Evolutionary conservation across 2,329 filamentous ascomycete species (phyloP).

Genomic region (Xylariaceae sp.): DNA sequence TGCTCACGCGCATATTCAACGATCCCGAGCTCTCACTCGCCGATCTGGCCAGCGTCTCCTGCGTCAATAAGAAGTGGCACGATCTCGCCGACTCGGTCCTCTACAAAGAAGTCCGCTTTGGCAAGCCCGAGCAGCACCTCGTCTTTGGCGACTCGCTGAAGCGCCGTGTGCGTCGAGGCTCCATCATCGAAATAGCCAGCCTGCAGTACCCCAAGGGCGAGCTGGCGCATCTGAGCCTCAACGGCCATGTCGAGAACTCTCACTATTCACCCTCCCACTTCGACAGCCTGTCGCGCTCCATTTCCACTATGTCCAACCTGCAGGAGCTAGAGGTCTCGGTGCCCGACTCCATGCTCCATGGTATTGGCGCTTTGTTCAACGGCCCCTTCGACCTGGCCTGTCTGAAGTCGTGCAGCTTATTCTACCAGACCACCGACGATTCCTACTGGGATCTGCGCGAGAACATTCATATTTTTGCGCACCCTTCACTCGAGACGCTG

Average conservation of each 20-base stretch:
- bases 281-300: slow-evolving; percentile 43
- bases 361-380: slow-evolving; percentile 47
- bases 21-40: slow-evolving; percentile 31
- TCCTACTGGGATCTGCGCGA: slow-evolving; percentile 49
- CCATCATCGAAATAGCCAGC: slow-evolving; percentile 42
- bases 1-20: slow-evolving; percentile 40
- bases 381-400: slow-evolving; percentile 48
- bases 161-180: slow-evolving; percentile 44
- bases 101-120: slow-evolving; percentile 44
- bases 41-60: slow-evolving; percentile 42
- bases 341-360: slow-evolving; percentile 39
- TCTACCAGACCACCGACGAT: slow-evolving; percentile 42
- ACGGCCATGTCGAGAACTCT: slow-evolving; percentile 33
- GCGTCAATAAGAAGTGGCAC: slow-evolving; percentile 41
- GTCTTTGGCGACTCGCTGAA: slow-evolving; percentile 45
- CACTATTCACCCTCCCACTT: slow-evolving; percentile 32
- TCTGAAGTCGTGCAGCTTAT: slow-evolving; percentile 43
- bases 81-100: slow-evolving; percentile 43
- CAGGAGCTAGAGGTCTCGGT: slow-evolving; percentile 44
- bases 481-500: slow-evolving; percentile 45
- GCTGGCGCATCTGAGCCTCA: slow-evolving; percentile 38
- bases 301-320: slow-evolving; percentile 48
- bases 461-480: slow-evolving; percentile 49
- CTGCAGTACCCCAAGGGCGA: slow-evolving; percentile 43
- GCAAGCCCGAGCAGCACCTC: slow-evolving; percentile 44